Evolutionary conservation across 345 rosid species (phyloP).

Genomic region (Hibiscus mutabilis): DNA sequence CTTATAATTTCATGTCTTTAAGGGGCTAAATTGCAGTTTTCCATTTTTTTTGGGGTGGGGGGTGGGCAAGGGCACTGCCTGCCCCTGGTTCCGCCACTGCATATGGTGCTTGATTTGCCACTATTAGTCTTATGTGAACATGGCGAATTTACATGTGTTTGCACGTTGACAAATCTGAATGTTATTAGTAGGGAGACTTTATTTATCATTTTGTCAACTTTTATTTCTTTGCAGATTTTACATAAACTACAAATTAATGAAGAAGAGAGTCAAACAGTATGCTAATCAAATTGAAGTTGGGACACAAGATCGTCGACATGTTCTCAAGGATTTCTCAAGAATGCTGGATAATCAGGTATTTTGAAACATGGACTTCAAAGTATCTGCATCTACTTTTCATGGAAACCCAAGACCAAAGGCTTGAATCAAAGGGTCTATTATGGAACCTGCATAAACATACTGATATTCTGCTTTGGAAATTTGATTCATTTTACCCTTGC

Average conservation of each 20-base stretch:
- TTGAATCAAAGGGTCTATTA: background rate
- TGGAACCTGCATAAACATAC: background rate
- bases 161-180: background rate
- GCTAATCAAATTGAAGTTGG: slow-evolving; percentile 76
- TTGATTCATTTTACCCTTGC: background rate
- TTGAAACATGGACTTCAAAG: background rate
- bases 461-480: background rate
- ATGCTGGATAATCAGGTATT: slow-evolving; percentile 91
- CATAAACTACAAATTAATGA: slow-evolving; percentile 92
- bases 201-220: background rate
- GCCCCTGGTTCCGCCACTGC: no score
- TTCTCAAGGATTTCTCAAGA: slow-evolving; percentile 97
- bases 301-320: slow-evolving; percentile 67
- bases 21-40: no score
- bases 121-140: background rate
- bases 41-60: no score
- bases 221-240: slow-evolving; percentile 51
- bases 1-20: no score
- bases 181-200: background rate
- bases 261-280: slow-evolving; percentile 84
- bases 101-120: no score
- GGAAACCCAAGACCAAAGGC: background rate
- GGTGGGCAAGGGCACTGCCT: no score
- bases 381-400: background rate
- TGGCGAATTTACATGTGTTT: background rate